A percentile compares a stretch with the other conserved stretches of the same genome.
Evolutionary conservation across 768 basidiomycete species (phyloP).

Genomic region (Gyrodon lividus): DNA sequence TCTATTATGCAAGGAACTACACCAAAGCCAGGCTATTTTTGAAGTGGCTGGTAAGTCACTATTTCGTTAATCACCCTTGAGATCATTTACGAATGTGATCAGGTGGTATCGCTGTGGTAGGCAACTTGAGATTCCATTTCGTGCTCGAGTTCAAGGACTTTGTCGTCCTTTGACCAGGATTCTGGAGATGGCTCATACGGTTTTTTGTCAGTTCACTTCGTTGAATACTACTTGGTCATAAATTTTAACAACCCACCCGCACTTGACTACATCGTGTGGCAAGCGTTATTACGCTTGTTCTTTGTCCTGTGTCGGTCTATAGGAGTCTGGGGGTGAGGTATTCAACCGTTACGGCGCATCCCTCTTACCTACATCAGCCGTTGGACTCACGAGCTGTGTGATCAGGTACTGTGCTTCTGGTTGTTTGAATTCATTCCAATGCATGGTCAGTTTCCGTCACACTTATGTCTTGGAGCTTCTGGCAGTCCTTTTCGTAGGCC

Average conservation of each 20-base stretch:
- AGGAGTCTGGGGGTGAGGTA: constrained; percentile 14
- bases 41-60: constrained; percentile 15
- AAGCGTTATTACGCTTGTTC: background rate
- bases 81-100: background rate
- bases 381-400: constrained; percentile 8
- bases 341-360: too few species aligned
- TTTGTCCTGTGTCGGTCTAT: background rate
- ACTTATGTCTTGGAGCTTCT: background rate
- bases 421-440: background rate
- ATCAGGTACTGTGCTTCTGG: background rate
- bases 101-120: constrained; percentile 16
- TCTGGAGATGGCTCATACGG: constrained; percentile 14
- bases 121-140: background rate
- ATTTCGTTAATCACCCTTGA: background rate
- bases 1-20: constrained; percentile 10
- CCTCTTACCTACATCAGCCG: background rate
- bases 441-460: constrained; percentile 2
- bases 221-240: constrained; percentile 16
- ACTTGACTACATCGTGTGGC: constrained; percentile 12
- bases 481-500: constrained; percentile 5
- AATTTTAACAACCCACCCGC: constrained; percentile 5
- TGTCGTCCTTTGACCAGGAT: constrained; percentile 3
- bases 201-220: constrained; percentile 12
- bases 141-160: too few species aligned
- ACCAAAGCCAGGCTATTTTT: constrained; percentile 2